Conservation (phyloP, 75 land plant genomes). For the Chamaecyparis obtusa region DNA sequence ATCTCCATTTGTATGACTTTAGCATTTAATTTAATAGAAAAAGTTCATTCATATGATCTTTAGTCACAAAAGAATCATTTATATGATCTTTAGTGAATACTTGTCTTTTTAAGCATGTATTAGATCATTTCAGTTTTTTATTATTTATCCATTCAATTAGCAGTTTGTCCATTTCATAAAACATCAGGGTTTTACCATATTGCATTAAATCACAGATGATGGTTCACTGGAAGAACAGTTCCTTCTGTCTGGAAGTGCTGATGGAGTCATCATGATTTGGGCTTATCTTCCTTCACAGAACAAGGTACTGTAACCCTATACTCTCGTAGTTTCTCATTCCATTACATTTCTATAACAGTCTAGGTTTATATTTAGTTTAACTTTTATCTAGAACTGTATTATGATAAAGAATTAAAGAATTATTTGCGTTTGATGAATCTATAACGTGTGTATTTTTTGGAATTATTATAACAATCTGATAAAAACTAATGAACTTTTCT, state of each 20-base stretch:
- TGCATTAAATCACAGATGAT: constrained; percentile 1
- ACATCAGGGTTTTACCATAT: neutral
- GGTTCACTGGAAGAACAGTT: constrained; percentile 39
- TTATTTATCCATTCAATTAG: neutral
- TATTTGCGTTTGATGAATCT: neutral
- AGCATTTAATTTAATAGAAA: neutral
- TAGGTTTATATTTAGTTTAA: constrained; percentile 5
- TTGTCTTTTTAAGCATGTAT: neutral
- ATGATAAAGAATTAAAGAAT: neutral
- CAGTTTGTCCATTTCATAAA: neutral
- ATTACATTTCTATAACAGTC: neutral
- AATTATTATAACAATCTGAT: neutral
- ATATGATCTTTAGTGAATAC: neutral
- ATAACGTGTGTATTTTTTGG: neutral
- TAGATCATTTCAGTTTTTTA: neutral
- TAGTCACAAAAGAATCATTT: neutral
- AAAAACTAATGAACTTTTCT: neutral
- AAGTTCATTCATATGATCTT: no score
- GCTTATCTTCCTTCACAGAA: constrained; percentile 37
- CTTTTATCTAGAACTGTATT: neutral
- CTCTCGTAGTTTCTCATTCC: neutral
- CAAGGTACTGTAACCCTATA: constrained; percentile 38
- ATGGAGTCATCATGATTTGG: constrained; percentile 84
- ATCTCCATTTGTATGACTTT: neutral
- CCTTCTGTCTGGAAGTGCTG: constrained; percentile 89